Evolutionary conservation across 2,329 filamentous ascomycete species (phyloP).

Genomic region (Lasiodiplodia gonubiensis): DNA sequence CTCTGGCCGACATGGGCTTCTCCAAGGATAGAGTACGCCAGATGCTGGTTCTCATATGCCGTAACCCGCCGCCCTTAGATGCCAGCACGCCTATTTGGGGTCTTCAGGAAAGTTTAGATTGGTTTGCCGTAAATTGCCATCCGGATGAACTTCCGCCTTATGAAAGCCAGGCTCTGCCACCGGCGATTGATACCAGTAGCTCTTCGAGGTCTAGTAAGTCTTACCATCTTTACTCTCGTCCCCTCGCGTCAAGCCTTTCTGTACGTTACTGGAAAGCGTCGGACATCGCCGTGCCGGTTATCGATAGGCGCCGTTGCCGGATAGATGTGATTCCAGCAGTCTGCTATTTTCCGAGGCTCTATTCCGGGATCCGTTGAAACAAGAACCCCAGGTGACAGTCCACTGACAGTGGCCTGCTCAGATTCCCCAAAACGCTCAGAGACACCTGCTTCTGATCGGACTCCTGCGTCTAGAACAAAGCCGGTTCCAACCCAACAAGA

Average conservation of each 20-base stretch:
- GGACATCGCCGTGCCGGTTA: background rate
- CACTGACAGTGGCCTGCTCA: slow-evolving; percentile 6
- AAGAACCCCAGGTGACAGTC: background rate
- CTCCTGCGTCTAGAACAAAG: background rate
- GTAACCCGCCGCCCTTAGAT: slow-evolving; percentile 64
- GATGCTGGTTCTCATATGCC: slow-evolving; percentile 69
- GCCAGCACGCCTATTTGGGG: slow-evolving; percentile 73
- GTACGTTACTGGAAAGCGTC: background rate
- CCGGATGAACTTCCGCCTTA: slow-evolving; percentile 75
- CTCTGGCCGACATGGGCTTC: slow-evolving; percentile 73
- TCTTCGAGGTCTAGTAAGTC: slow-evolving; percentile 40
- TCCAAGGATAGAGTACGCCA: slow-evolving; percentile 66
- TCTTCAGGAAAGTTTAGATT: slow-evolving; percentile 84
- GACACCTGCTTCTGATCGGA: background rate
- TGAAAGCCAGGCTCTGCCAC: slow-evolving; percentile 46
- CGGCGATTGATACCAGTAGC: slow-evolving; percentile 22
- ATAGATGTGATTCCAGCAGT: background rate
- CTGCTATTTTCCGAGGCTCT: background rate
- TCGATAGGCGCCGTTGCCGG: background rate
- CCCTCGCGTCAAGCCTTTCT: background rate
- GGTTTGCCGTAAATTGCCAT: slow-evolving; percentile 80
- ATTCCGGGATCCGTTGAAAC: background rate
- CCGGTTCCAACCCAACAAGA: background rate
- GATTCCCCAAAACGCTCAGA: slow-evolving; percentile 22
- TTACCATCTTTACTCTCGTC: background rate